Evolutionary conservation across 257 asterid genomes (phyloP), one percentile per base, ranked within the genome.

Genomic region (Solanum virginianum): DNA sequence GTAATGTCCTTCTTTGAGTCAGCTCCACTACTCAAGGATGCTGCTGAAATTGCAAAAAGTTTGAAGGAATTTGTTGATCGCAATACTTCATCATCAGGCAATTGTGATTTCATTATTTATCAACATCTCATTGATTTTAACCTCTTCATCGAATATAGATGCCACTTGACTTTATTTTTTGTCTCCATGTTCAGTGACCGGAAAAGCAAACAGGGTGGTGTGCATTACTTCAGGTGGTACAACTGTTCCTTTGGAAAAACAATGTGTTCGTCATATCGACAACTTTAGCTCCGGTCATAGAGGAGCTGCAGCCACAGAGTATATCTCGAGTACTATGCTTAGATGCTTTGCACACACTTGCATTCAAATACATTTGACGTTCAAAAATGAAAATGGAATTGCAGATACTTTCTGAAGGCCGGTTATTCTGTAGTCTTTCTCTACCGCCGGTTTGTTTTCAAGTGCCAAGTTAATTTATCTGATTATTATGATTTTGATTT

Each of bases 241-340:
- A 84, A 93, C 97, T 16, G 98, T 95, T 87, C 99, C 99, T 85
- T 87, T 96, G 88, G 98, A 96, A 85, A 94, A 88, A 80, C 90
- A 92, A 24, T 92, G 95, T 88, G 99, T 96, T 85, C 98, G 99
- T 68, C 95, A 89, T 83, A 95, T 96, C 45, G 98, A 96, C 90
- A 96, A 96, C 87, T 96, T 96, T 90, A 91, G 95, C 93, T 96
- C 98, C 10, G 98, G 99, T 84, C 95, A 93, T 81, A 92, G 98
- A 90, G 99, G 98, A 91, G 97, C 98, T 83, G 93, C 99, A 72
- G 94, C 99, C 60, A 94, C 98, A 8, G 97, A 96, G 99, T 96
- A 94, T 89, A 85, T 80, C 9, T 15, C 87, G 65, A 24, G 15
- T 49, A 66, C 86, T 80, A 26, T 53, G 14, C 4, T 79, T 20